Base-by-base conservation (phyloP, 345 rosid genomes). In the Citrus australasica region DNA sequence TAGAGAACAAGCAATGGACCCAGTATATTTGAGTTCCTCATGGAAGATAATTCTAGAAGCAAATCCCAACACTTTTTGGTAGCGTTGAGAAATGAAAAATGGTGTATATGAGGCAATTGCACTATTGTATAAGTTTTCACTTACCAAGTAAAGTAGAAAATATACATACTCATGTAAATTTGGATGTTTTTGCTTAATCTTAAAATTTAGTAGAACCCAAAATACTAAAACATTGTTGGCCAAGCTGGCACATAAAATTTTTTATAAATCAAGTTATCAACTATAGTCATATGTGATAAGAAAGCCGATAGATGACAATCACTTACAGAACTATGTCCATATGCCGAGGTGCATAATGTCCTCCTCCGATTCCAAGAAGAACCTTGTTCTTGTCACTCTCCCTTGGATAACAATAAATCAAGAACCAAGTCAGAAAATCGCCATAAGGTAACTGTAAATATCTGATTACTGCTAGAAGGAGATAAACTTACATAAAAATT, bases 321-420 rank as follows among this genome's bases (percentile, higher is more conserved):
- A 87, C 98, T 86, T 88, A 95, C 99, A 78, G 30, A 75, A 74
- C 96, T 79, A 93, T 82, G 81, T 93, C 97, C 97, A 86, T 89
- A 73, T 95, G 99, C 62, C 97, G 90, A 79, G 98, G 98, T 33
- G 94, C 98, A 76, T 93, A 95, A 82, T 93, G 97, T 76, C 97
- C 99, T 76, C 99, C 97, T 62, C 97, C 99, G 67, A 95, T 85
- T 69, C 97, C 99, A 69, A 93, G 80, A 37, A 93, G 98, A 60
- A 93, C 94, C 79, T 86, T 95, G 73, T 84, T 85, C 72, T 85
- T 91, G 24, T 82, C 80, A n/a, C 65, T 87, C 72, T 84, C 90
- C 81, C 96, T 32, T 95, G 69, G 70, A 68, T 71, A 69, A 28
- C 27, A 33, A 73, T 65, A 38, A 64, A 66, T 38, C 21, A 67